Conservation (phyloP, 2,329 filamentous ascomycete genomes). For the Cryphonectria carpinicola region DNA sequence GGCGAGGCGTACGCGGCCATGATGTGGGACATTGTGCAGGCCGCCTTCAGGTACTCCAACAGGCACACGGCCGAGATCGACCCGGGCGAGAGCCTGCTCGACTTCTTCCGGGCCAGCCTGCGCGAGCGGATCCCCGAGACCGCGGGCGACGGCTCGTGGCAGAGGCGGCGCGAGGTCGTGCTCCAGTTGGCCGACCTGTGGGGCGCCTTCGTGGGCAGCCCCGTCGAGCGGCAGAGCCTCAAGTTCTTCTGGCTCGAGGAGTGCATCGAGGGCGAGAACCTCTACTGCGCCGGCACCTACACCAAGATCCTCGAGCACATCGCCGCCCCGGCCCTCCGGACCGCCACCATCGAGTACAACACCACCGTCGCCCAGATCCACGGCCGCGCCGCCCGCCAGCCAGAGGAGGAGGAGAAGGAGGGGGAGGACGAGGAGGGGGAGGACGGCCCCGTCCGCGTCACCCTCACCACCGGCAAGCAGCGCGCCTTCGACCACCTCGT, state of each 20-base stretch:
- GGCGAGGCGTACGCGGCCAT: slow-evolving; percentile 53
- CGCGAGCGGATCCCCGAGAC: slow-evolving; percentile 51
- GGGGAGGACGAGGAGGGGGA: no score
- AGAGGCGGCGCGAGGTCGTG: slow-evolving; percentile 47
- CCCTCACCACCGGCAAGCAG: slow-evolving; percentile 14
- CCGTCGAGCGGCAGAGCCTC: slow-evolving; percentile 66
- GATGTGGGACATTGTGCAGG: slow-evolving; percentile 70
- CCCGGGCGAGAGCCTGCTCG: slow-evolving; percentile 51
- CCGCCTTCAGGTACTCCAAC: slow-evolving; percentile 70
- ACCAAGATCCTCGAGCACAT: slow-evolving; percentile 61
- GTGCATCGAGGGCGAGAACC: slow-evolving; percentile 72
- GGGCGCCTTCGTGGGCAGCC: slow-evolving; percentile 72
- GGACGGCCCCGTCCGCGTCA: slow-evolving; percentile 25
- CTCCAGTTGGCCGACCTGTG: slow-evolving; percentile 65
- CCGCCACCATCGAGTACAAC: slow-evolving; percentile 57
- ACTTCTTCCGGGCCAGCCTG: slow-evolving; percentile 56
- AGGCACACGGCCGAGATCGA: slow-evolving; percentile 54
- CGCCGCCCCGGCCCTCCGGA: slow-evolving; percentile 58
- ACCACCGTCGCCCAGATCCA: slow-evolving; percentile 52
- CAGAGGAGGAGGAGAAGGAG: slow-evolving; percentile 5
- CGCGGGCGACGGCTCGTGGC: slow-evolving; percentile 40
- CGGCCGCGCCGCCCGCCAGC: slow-evolving; percentile 34
- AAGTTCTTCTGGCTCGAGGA: slow-evolving; percentile 81
- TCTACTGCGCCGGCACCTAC: slow-evolving; percentile 65
- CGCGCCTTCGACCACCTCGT: slow-evolving; percentile 67